Percentiles rank a stretch among this genome's conserved stretches.
Evolutionary conservation across 306 rosid genomes (phyloP).

Genomic region (Trifolium pratense): DNA sequence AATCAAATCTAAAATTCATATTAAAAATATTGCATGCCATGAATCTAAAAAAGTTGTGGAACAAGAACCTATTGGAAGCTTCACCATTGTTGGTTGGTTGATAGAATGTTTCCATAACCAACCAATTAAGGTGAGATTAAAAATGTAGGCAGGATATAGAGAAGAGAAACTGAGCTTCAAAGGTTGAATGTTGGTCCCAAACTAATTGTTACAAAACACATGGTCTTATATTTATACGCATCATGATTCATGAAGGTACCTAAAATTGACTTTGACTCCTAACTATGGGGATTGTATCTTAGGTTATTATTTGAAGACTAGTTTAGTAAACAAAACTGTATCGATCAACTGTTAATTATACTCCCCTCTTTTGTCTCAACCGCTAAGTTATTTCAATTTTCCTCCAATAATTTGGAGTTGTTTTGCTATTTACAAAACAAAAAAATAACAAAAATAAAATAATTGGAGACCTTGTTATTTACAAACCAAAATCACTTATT

Average conservation of each 20-base stretch:
- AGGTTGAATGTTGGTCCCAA: slow-evolving; percentile 21
- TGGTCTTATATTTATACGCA: slow-evolving; percentile 19
- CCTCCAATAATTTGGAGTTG: neutral
- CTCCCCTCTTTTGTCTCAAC: no score
- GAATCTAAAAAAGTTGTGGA: neutral
- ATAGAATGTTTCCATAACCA: neutral
- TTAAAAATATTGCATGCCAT: no score
- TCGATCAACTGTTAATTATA: no score
- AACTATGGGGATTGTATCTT: neutral
- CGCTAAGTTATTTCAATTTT: no score
- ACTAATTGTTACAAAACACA: neutral
- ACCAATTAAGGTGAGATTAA: neutral
- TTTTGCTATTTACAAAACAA: no score
- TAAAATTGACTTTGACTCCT: slow-evolving; percentile 30
- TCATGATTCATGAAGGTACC: neutral
- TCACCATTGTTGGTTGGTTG: neutral
- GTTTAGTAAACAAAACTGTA: neutral
- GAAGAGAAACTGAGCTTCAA: slow-evolving; percentile 16
- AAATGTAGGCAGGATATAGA: neutral
- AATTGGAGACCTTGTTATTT: no score
- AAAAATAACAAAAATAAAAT: no score
- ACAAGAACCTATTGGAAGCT: slow-evolving; percentile 26
- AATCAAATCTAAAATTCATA: no score
- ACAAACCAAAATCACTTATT: no score
- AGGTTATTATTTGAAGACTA: neutral